A percentile compares a stretch with the other conserved stretches of the same genome.
Evolutionary conservation across 352 stramenopile genomes (phyloP).

Genomic region (Phytophthora pini): DNA sequence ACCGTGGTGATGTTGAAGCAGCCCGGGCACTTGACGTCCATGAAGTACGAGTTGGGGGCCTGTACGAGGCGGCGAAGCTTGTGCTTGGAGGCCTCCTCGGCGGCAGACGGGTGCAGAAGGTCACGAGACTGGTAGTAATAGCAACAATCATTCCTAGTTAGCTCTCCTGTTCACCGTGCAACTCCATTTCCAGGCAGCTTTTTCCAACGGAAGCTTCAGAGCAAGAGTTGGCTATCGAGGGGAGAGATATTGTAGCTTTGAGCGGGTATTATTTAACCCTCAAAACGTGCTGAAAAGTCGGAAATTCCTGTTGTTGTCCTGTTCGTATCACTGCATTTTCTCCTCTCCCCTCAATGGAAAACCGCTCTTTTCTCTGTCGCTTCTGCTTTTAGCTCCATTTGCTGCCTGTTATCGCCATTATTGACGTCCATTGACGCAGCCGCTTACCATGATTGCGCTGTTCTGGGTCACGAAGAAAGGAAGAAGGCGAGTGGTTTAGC

Average conservation of each 20-base stretch:
- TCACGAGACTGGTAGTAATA: constrained; percentile 80
- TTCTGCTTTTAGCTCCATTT: not conserved
- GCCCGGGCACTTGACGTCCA: constrained; percentile 99
- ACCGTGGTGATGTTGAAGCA: constrained; percentile 99
- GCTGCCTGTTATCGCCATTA: constrained; percentile 1
- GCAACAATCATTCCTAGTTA: constrained; percentile 23
- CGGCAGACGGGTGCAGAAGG: constrained; percentile 96
- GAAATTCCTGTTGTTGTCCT: not conserved
- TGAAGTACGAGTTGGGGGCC: constrained; percentile 99
- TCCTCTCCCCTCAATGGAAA: not conserved
- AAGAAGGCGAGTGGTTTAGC: constrained; percentile 89
- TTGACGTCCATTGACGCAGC: constrained; percentile 1
- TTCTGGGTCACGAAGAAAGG: constrained; percentile 89
- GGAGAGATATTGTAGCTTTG: not conserved
- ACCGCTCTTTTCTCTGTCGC: constrained; percentile 6
- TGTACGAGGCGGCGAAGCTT: constrained; percentile 99
- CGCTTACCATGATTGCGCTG: constrained; percentile 82
- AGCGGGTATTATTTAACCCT: not conserved
- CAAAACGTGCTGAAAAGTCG: not conserved
- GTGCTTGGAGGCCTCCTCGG: constrained; percentile 97
- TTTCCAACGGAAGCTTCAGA: not conserved
- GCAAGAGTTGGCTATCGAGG: constrained; percentile 6
- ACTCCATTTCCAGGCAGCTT: not conserved
- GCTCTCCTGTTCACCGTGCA: not conserved
- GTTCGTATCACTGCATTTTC: not conserved